Conservation (phyloP, 2,329 filamentous ascomycete species). For the Nigrospora sphaerica region DNA sequence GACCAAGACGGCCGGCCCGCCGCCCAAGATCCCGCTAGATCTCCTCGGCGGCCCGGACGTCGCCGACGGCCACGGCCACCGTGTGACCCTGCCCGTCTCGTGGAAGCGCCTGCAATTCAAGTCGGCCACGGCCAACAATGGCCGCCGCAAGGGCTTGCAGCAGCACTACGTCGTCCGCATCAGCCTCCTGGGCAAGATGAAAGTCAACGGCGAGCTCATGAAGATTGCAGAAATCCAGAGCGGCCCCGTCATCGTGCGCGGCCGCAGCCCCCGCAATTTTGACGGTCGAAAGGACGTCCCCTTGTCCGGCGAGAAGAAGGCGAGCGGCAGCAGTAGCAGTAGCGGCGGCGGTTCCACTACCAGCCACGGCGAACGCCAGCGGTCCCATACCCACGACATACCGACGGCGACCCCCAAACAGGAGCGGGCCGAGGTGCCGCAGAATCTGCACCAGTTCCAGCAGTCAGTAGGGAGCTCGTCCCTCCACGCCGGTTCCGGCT, state of each 20-base stretch:
- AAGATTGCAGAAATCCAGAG: conserved; percentile 81
- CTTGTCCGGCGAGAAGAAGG: conserved; percentile 38
- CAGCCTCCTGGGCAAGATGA: conserved; percentile 71
- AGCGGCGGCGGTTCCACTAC: too few relatives aligned
- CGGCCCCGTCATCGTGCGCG: conserved; percentile 89
- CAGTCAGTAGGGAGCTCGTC: conserved; percentile 12
- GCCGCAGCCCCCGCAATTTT: conserved; percentile 88
- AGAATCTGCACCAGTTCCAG: conserved; percentile 15
- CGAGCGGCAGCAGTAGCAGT: conserved; percentile 36
- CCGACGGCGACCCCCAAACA: conserved; percentile 18
- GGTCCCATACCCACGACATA: too few relatives aligned
- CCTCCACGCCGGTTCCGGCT: conserved; percentile 14
- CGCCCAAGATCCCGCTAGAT: conserved; percentile 49
- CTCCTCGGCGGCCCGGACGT: conserved; percentile 55
- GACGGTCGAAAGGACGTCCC: conserved; percentile 66
- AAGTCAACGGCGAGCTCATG: conserved; percentile 55
- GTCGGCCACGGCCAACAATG: conserved; percentile 94
- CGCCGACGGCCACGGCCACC: conserved; percentile 53
- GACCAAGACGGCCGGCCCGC: conserved; percentile 40
- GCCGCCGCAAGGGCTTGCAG: conserved; percentile 84
- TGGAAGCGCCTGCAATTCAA: conserved; percentile 96
- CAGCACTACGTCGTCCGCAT: conserved; percentile 91
- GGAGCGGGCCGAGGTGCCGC: conserved; percentile 19
- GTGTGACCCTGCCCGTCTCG: conserved; percentile 73
- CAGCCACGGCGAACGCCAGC: not conserved